These are phyloP conservation scores for Secale cereale DNA, from an alignment of 176 grass and related monocot genomes.

Conservation along the genomic window DNA sequence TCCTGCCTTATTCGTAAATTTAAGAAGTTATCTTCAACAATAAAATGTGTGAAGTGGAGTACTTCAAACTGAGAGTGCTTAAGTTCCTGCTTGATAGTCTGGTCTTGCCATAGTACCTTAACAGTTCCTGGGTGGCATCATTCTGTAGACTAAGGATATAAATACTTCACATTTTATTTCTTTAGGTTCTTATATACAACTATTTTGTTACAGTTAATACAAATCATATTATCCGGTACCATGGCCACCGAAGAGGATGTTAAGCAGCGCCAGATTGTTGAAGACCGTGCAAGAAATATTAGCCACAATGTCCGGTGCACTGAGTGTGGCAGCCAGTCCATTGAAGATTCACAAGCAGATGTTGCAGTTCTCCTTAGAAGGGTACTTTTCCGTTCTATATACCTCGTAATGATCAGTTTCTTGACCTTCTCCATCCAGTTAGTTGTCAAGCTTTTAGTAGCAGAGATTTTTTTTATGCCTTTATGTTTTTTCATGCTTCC, in stretches of 20 bases:
- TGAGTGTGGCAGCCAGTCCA: no score
- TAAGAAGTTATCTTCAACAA: no score
- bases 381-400: constrained; percentile 33
- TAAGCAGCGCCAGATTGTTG: constrained; percentile 66
- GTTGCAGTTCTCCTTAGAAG: constrained; percentile 88
- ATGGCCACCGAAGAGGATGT: constrained; percentile 72
- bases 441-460: not conserved
- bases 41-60: no score
- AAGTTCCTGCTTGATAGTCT: no score
- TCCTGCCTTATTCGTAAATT: no score
- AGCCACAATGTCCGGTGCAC: no score
- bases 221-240: not conserved
- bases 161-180: not conserved
- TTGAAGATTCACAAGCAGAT: constrained; percentile 98
- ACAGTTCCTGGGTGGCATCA: not conserved
- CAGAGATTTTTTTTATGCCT: not conserved
- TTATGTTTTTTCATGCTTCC: not conserved
- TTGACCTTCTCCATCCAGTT: not conserved
- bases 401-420: not conserved
- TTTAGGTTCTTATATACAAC: not conserved
- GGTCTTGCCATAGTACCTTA: not conserved
- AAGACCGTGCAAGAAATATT: no score
- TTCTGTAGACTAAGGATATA: not conserved
- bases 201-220: not conserved
- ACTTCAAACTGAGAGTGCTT: no score